Evolutionary conservation across 768 basidiomycete genomes (phyloP), one percentile per base, ranked within the genome.

Genomic region (Austroboletus eburneus): DNA sequence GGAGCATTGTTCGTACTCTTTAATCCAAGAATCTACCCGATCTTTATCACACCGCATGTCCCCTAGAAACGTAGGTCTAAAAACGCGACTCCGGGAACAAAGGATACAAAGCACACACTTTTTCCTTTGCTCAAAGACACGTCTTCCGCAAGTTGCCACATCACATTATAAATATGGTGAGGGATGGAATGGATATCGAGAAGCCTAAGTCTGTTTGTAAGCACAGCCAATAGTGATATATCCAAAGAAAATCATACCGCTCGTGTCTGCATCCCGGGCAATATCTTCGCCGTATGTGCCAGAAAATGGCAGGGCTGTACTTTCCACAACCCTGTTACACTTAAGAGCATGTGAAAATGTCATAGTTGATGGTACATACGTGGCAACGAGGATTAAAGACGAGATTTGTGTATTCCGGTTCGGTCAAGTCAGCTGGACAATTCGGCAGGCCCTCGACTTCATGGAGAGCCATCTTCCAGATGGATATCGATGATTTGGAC

Each of bases 341-440:
- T 9, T 42, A 9, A 48, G n/a, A 16, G 33, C n/a, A 12, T 7
- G 16, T 25, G 14, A 29, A 20, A 18, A 2, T 3, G 22, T 7
- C 8, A 10, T 7, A 13, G 23, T 3, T 16, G 18, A 13, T 9
- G 13, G 12, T 25, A 24, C 39, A 22, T 18, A 50, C 45, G 16
- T 46, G 40, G n/a, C 45, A 77, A 20, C 40, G 41, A 3, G 39
- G 2, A 12, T 21, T 38, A 27, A 46, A 78, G 12, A 60, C 65
- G 14, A 78, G 64, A 44, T 62, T 69, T 23, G 71, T 70, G 44
- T 70, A 77, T 53, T 72, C 65, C 3, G 66, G 65, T 46, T 77
- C 75, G 18, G 52, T 63, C 45, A 77, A 57, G 51, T 76, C 75
- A 8, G 50, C 37, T 1, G 75, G 76, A 48, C 71, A 72, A 6